Base-by-base conservation (phyloP, 345 rosid genomes). In the Anastatica hierochuntica region DNA sequence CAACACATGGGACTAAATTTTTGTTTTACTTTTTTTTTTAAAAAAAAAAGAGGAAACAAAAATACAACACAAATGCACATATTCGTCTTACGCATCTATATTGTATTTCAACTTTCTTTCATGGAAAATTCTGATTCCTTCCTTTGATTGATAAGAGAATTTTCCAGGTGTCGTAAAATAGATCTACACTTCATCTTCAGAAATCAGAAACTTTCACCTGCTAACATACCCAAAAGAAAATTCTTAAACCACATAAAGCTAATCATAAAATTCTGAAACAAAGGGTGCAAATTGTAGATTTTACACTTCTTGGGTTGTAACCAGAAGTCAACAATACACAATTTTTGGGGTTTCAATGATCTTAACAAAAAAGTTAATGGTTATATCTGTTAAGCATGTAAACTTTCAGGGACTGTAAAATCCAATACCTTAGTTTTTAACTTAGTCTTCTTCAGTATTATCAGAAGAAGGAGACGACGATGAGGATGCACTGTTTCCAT, bases 401-500 rank as follows among this genome's bases (percentile, higher is more conserved):
- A 57, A 41, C 18, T 53, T 49, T 17, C 46, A 57, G 31, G 59
- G 58, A 50, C 41, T 50, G 14, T 14, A 50, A 29, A 65, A 26
- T 19, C 8, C 31, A 58, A 23, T 46, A 68, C 63, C 58, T 53
- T 42, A 62, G 36, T 34, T 48, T 16, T 1, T 40, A n/a, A n/a
- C n/a, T 53, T 55, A 62, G 34, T 68, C 37, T 55, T 56, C 68
- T 41, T 34, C 58, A 62, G 53, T 62, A 12, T 20, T 53, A 16
- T 31, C 54, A 44, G 46, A 14, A 60, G 66, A 45, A 12, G 43
- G 45, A 1, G 51, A 58, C 2, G 64, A 56, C 20, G 49, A 14
- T 2, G 57, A 8, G 8, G 83, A 49, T 8, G 83, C 72, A 76
- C 68, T 77, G 68, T 87, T 82, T 24, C 77, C 80, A 43, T 66